These are phyloP conservation scores for Fusarium camptoceras DNA, from an alignment of 2,329 filamentous ascomycete species.

Conservation along the genomic window DNA sequence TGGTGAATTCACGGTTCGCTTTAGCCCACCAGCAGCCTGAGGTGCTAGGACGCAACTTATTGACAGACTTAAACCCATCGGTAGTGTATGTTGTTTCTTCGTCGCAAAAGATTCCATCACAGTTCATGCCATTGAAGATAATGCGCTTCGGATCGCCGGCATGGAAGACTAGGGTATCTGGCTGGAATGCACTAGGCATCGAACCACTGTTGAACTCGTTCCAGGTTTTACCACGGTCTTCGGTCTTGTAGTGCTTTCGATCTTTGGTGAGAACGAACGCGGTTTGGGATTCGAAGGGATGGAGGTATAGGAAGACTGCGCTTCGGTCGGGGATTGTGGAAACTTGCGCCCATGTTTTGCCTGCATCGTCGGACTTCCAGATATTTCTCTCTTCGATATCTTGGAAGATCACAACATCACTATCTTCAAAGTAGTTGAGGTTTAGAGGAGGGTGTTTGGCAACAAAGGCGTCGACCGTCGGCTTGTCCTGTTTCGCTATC, in stretches of 20 bases:
- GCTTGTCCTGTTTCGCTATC: conserved; percentile 71
- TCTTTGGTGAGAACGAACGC: conserved; percentile 82
- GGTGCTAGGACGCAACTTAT: conserved; percentile 74
- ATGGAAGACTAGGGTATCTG: conserved; percentile 77
- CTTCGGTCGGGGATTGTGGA: conserved; percentile 72
- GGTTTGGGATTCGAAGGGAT: conserved; percentile 80
- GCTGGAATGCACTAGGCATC: conserved; percentile 65
- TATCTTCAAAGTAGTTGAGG: conserved; percentile 92
- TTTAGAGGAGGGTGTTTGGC: conserved; percentile 76
- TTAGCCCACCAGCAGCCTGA: conserved; percentile 90
- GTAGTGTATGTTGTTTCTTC: conserved; percentile 79
- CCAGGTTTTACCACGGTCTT: conserved; percentile 87
- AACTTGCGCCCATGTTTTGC: conserved; percentile 78
- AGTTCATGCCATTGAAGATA: conserved; percentile 82
- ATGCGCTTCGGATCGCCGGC: conserved; percentile 85
- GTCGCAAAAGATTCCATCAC: conserved; percentile 71
- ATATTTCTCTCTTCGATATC: conserved; percentile 73
- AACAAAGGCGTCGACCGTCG: conserved; percentile 71
- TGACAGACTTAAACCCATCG: conserved; percentile 82
- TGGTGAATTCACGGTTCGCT: conserved; percentile 77
- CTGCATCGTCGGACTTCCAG: conserved; percentile 84
- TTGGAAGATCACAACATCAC: conserved; percentile 81
- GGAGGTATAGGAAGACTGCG: conserved; percentile 74
- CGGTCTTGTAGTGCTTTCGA: conserved; percentile 83
- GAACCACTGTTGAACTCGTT: conserved; percentile 73